Conservation (phyloP, 495 filamentous ascomycete species). For the Daldinia decipiens region DNA sequence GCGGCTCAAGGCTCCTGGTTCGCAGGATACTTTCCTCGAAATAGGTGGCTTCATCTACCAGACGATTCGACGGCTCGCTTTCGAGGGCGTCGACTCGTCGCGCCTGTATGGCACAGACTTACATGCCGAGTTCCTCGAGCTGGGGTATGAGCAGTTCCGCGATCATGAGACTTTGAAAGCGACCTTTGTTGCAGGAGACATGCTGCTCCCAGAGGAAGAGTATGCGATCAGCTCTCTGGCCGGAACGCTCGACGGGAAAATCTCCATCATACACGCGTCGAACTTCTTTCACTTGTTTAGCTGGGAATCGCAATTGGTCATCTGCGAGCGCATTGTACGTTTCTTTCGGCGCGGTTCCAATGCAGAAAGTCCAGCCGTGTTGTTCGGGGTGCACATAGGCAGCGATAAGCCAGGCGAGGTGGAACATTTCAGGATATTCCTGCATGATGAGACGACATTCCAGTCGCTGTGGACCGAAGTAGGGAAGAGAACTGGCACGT, state of each 20-base stretch:
- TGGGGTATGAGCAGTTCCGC: not conserved
- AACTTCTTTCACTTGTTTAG: not conserved
- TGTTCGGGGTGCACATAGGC: not conserved
- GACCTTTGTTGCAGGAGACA: not conserved
- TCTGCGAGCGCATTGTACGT: conserved; percentile 4
- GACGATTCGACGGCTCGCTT: not conserved
- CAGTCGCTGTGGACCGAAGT: not conserved
- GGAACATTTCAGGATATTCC: not conserved
- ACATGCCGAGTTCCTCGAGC: conserved; percentile 1
- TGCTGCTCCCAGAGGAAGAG: not conserved
- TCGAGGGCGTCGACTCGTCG: not conserved
- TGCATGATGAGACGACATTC: not conserved
- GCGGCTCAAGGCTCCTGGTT: not conserved
- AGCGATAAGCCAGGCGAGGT: not conserved
- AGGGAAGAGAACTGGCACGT: not conserved
- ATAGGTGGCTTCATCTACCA: not conserved
- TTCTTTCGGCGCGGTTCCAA: not conserved
- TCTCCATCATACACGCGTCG: not conserved
- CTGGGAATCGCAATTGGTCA: not conserved
- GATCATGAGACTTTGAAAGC: not conserved
- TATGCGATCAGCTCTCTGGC: not conserved
- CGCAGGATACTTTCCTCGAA: not conserved
- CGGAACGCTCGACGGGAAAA: not conserved
- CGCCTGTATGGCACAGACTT: not conserved
- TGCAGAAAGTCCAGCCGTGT: not conserved